phyloP scores from a whole-genome alignment of 306 rosid genomes.

The Citrullus mucosospermus region DNA sequence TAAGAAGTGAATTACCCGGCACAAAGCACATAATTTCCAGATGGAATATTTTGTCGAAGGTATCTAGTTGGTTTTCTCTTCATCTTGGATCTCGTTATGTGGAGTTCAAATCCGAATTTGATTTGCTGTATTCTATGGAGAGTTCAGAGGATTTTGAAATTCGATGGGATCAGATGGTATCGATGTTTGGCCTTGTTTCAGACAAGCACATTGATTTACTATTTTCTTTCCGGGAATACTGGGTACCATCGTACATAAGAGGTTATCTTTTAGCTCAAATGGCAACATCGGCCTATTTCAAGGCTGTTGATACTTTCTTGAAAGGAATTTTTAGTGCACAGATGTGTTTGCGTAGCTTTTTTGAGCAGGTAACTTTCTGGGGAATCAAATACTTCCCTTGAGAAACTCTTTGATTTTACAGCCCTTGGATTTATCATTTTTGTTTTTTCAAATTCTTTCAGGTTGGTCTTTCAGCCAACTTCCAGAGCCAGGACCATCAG shows the following conservation, averaged over 20 bases:
- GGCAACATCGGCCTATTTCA: constrained; percentile 45
- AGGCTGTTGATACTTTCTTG: constrained; percentile 51
- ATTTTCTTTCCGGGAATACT: constrained; percentile 45
- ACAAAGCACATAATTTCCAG: constrained; percentile 57
- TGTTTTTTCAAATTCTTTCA: constrained; percentile 21
- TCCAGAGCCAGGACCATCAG: constrained; percentile 39
- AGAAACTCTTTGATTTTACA: not conserved
- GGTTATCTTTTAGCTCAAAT: constrained; percentile 74
- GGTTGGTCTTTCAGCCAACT: constrained; percentile 61
- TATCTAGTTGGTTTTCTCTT: constrained; percentile 71
- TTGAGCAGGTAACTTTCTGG: constrained; percentile 59
- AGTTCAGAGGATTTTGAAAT: constrained; percentile 67
- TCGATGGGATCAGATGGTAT: constrained; percentile 75
- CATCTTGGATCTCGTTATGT: constrained; percentile 62
- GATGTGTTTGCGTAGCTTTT: constrained; percentile 70
- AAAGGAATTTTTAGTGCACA: constrained; percentile 52
- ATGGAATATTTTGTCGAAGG: constrained; percentile 52
- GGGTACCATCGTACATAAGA: constrained; percentile 64
- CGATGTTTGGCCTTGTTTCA: constrained; percentile 50
- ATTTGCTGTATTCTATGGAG: constrained; percentile 54
- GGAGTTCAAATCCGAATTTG: constrained; percentile 72
- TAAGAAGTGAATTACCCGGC: constrained; percentile 51
- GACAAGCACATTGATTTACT: constrained; percentile 60
- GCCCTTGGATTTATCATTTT: not conserved
- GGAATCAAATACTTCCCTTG: not conserved